A percentile compares a stretch with the other conserved stretches of the same genome.
Conservation (phyloP, 441 rosid species). For the Eutrema salsugineum region DNA sequence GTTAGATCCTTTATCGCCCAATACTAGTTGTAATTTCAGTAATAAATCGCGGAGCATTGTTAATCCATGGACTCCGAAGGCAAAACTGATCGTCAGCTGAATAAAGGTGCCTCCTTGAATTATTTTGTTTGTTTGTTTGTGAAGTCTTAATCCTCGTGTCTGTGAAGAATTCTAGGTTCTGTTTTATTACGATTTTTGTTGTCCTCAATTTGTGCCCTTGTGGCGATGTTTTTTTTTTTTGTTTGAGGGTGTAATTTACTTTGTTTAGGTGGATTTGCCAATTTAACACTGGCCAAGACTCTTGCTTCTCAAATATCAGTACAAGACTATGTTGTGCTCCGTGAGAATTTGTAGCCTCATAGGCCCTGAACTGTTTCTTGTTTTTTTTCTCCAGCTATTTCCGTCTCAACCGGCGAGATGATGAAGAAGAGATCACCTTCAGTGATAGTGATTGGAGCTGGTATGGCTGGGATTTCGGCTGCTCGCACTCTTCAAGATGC, state of each 20-base stretch:
- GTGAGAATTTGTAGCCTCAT: neutral
- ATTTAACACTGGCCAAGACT: neutral
- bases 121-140: neutral
- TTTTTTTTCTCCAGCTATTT: constrained; percentile 41
- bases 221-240: neutral
- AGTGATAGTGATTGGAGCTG: constrained; percentile 84
- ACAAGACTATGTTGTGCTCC: neutral
- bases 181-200: neutral
- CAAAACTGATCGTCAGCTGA: constrained; percentile 61
- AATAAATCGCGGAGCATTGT: constrained; percentile 8
- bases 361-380: neutral
- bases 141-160: neutral
- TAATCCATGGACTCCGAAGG: constrained; percentile 57
- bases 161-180: neutral
- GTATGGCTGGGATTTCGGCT: constrained; percentile 88
- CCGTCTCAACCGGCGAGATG: constrained; percentile 44
- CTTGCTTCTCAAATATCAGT: neutral
- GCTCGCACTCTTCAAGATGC: constrained; percentile 92
- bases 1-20: constrained; percentile 35
- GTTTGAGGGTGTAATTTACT: too few species aligned
- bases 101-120: constrained; percentile 41
- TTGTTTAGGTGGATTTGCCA: neutral
- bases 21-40: neutral
- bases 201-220: neutral
- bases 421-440: constrained; percentile 60